Evolutionary conservation across 1,139 yeast genomes (phyloP).

Genomic region (Protomyces inouyei): DNA sequence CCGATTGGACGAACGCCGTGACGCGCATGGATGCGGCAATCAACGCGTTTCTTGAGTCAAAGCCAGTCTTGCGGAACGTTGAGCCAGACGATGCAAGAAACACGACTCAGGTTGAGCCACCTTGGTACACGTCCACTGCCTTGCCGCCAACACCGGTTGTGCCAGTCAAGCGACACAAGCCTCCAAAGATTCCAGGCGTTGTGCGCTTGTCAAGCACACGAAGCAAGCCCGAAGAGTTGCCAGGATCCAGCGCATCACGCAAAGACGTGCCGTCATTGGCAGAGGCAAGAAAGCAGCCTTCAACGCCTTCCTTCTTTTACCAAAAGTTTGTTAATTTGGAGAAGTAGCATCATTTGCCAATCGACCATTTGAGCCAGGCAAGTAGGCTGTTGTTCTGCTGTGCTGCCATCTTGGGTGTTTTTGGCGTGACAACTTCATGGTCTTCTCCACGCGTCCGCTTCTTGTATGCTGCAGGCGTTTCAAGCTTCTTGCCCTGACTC

Average conservation of each 20-base stretch:
- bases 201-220: neutral
- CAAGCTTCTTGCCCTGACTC: slow-evolving; percentile 48
- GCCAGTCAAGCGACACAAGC: neutral
- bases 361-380: neutral
- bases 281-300: neutral
- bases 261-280: neutral
- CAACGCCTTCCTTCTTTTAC: neutral
- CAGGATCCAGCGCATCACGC: neutral
- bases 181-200: neutral
- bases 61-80: neutral
- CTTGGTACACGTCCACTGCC: neutral
- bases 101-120: neutral
- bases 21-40: neutral
- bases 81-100: no score
- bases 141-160: neutral
- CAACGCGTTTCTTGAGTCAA: neutral
- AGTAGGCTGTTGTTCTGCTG: neutral
- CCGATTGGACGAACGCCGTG: neutral
- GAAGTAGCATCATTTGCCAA: neutral
- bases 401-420: neutral
- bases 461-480: slow-evolving; percentile 82
- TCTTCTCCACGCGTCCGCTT: slow-evolving; percentile 35
- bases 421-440: slow-evolving; percentile 1
- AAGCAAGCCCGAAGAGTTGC: no score
- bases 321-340: neutral